Evolutionary conservation across 495 filamentous ascomycete genomes (phyloP).

Genomic region (Darksidea phi): DNA sequence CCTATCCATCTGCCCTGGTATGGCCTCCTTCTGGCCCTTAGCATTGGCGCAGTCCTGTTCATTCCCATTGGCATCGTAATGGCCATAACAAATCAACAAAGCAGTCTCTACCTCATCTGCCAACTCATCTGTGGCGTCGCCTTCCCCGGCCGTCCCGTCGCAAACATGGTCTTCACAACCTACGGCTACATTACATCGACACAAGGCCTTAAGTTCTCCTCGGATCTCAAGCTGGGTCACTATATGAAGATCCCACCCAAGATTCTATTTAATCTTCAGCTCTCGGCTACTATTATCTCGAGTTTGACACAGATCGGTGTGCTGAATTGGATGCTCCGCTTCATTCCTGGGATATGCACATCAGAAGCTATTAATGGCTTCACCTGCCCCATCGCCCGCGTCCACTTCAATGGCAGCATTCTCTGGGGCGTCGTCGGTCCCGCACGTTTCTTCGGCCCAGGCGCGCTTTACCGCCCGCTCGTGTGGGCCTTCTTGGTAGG

Average conservation of each 20-base stretch:
- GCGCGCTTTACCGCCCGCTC: slow-evolving; percentile 65
- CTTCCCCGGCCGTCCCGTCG: slow-evolving; percentile 78
- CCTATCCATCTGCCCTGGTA: slow-evolving; percentile 75
- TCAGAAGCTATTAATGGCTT: slow-evolving; percentile 77
- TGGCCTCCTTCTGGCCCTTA: slow-evolving; percentile 71
- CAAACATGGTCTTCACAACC: slow-evolving; percentile 87
- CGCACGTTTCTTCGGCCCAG: slow-evolving; percentile 69
- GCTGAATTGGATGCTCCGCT: slow-evolving; percentile 83
- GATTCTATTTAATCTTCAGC: slow-evolving; percentile 74
- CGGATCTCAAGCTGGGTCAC: slow-evolving; percentile 83
- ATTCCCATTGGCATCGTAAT: slow-evolving; percentile 82
- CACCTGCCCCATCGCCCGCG: slow-evolving; percentile 80
- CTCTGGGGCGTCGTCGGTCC: slow-evolving; percentile 88
- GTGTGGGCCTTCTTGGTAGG: slow-evolving; percentile 79
- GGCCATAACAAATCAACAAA: slow-evolving; percentile 82
- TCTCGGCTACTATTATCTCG: slow-evolving; percentile 74
- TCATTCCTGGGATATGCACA: slow-evolving; percentile 76
- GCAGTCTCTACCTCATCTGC: slow-evolving; percentile 76
- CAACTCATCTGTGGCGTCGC: slow-evolving; percentile 75
- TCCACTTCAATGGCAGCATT: slow-evolving; percentile 87
- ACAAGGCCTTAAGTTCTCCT: slow-evolving; percentile 82
- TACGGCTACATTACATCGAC: slow-evolving; percentile 76
- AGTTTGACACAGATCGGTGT: slow-evolving; percentile 78
- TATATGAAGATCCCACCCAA: slow-evolving; percentile 93
- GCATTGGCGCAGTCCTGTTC: slow-evolving; percentile 69